Base-by-base conservation (phyloP, 495 filamentous ascomycete genomes). In the Penicillium waksmanii region DNA sequence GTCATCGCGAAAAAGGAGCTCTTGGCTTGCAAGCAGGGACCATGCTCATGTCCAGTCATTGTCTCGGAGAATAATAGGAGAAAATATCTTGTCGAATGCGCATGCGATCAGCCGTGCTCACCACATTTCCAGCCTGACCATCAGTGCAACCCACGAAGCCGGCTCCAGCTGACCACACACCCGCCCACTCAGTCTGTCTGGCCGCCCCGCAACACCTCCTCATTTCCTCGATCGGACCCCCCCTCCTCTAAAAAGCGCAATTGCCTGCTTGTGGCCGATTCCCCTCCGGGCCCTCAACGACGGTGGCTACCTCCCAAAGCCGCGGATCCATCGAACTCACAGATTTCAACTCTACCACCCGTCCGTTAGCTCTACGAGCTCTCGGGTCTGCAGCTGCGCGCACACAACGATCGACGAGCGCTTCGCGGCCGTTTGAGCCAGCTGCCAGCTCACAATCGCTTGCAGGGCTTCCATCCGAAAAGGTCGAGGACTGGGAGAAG, bases 251-350 rank as follows among this genome's bases (percentile, higher is more conserved):
- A 48, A 38, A 18, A 50, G 50, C 53, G 21, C 38, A 50, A 55
- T 60, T 57, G 51, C 18, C 55, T 57, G 56, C 55, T 40, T 53
- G 23, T 60, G 66, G 66, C 56, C 66, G 59, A 68, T 27, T 38
- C 23, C 42, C 34, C 34, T 57, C 59, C 66, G 66, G 66, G 63
- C 65, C 38, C 60, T 35, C 61, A 58, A 51, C 69, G 62, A 76
- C 57, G 60, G 69, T 73, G 66, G 67, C 64, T 66, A 53, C 65
- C 43, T 53, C 66, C 52, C 50, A 58, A 53, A 62, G 54, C 57
- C 57, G 56, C 58, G 69, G 61, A 49, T 71, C 66, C 56, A 71
- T 76, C 53, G 75, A 77, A 58, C 73, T 80, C 56, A 68, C 67
- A 64, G 67, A 78, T 15, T 74, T 73, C 63, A 46, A 68, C 56